phyloP scores from a whole-genome alignment of 768 basidiomycete genomes.

The Clitopilus hobsonii region DNA sequence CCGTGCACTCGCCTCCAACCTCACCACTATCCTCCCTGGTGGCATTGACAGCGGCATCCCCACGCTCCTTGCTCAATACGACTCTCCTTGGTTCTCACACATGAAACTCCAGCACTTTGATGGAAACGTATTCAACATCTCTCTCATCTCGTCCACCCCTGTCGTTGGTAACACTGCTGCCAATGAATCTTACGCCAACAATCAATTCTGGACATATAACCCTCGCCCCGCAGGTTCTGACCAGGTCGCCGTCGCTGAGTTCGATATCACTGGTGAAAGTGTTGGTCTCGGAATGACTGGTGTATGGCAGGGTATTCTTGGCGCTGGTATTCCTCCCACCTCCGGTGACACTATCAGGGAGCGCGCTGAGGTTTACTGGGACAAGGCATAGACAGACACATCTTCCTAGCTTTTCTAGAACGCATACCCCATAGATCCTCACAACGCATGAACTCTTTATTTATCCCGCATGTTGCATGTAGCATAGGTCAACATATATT shows the following conservation, averaged over 20 bases:
- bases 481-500: too few relatives aligned
- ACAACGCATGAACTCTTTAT: too few relatives aligned
- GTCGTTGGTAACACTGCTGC: background rate
- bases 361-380: background rate
- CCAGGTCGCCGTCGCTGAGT: background rate
- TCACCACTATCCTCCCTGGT: background rate
- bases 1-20: background rate
- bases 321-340: background rate
- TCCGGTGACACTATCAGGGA: background rate
- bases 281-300: background rate
- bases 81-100: background rate
- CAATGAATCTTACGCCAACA: background rate
- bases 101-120: background rate
- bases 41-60: background rate
- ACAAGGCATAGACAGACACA: too few relatives aligned
- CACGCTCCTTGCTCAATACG: background rate
- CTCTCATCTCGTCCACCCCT: slow-evolving; percentile 12
- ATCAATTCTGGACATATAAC: background rate
- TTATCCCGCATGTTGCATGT: too few relatives aligned
- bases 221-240: background rate
- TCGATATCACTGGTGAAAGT: background rate
- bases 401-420: too few relatives aligned
- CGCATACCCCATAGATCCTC: too few relatives aligned
- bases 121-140: background rate
- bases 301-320: background rate